These are phyloP conservation scores for Parastagonospora nodorum DNA, from an alignment of 2,329 filamentous ascomycete genomes.

Conservation along the genomic window DNA sequence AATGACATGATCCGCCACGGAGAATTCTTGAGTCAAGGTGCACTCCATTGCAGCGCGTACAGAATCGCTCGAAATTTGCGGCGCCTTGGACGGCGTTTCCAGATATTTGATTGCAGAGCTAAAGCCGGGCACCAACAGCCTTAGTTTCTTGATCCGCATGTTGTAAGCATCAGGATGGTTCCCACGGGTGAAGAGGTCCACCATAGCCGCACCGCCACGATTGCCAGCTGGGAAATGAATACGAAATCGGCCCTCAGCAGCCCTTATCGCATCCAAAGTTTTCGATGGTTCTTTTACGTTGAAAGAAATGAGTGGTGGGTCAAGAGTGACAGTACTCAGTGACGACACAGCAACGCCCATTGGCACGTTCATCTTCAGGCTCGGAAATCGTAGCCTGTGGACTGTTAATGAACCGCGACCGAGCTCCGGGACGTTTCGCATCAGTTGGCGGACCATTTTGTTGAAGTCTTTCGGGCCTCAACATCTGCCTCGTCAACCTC, in stretches of 20 bases:
- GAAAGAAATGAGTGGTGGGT: conserved; percentile 65
- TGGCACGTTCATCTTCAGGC: conserved; percentile 17
- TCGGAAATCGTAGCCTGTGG: conserved; percentile 3
- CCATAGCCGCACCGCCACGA: conserved; percentile 32
- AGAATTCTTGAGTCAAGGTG: conserved; percentile 41
- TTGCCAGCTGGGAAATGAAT: conserved; percentile 55
- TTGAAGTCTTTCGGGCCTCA: conserved; percentile 10
- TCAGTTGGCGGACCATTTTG: conserved; percentile 43
- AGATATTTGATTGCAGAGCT: neutral
- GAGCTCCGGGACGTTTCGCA: conserved; percentile 62
- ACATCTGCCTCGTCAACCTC: conserved; percentile 4
- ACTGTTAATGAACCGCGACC: conserved; percentile 48
- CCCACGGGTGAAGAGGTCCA: conserved; percentile 36
- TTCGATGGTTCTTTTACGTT: conserved; percentile 63
- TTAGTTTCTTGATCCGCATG: conserved; percentile 14
- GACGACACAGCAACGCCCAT: conserved; percentile 64
- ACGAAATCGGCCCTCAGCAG: conserved; percentile 48
- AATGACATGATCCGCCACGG: conserved; percentile 55
- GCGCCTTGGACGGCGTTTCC: conserved; percentile 14
- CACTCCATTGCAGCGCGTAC: conserved; percentile 43
- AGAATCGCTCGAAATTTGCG: conserved; percentile 15
- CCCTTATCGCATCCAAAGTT: conserved; percentile 60
- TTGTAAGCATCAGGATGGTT: conserved; percentile 30
- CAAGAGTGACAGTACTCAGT: conserved; percentile 63
- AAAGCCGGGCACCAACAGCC: conserved; percentile 9